A percentile compares a stretch with the other conserved stretches of the same genome.
phyloP scores from a whole-genome alignment of 352 stramenopile genomes.

The Peronospora belbahrii region DNA sequence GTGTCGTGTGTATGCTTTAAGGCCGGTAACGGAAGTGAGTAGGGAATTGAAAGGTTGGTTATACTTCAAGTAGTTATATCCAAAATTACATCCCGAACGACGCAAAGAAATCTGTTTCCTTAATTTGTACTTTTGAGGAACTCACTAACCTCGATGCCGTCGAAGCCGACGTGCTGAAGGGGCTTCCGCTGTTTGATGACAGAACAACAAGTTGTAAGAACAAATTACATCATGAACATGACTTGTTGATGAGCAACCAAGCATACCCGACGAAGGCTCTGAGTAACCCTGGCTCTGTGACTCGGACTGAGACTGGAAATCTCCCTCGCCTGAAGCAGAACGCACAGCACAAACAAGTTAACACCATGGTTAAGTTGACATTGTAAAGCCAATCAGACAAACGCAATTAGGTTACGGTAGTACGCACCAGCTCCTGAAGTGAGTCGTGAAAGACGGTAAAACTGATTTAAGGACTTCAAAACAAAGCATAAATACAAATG shows the following conservation, averaged over 20 bases:
- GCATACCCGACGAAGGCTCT: slow-evolving; percentile 33
- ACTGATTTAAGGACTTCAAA: slow-evolving; percentile 70
- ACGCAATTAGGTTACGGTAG: neutral
- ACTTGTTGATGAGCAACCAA: neutral
- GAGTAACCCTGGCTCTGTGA: slow-evolving; percentile 33
- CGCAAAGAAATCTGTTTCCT: neutral
- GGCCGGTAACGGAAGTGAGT: too few relatives aligned
- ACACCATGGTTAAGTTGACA: neutral
- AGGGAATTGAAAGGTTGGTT: too few relatives aligned
- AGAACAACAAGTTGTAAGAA: slow-evolving; percentile 12
- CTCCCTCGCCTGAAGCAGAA: slow-evolving; percentile 12
- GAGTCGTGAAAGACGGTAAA: slow-evolving; percentile 63
- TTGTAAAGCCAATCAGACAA: neutral
- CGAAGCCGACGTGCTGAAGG: slow-evolving; percentile 40
- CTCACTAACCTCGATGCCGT: slow-evolving; percentile 38
- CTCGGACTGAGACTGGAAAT: slow-evolving; percentile 21
- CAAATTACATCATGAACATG: neutral
- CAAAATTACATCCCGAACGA: too few relatives aligned
- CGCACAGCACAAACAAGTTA: neutral
- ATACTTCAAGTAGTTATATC: too few relatives aligned
- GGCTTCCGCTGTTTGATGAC: slow-evolving; percentile 11
- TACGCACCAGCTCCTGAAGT: slow-evolving; percentile 33
- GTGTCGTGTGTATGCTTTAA: too few relatives aligned
- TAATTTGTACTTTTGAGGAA: neutral
- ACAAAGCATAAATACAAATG: neutral